Evolutionary conservation across 305 asterid genomes (phyloP).

Genomic region (Euphrasia arctica): DNA sequence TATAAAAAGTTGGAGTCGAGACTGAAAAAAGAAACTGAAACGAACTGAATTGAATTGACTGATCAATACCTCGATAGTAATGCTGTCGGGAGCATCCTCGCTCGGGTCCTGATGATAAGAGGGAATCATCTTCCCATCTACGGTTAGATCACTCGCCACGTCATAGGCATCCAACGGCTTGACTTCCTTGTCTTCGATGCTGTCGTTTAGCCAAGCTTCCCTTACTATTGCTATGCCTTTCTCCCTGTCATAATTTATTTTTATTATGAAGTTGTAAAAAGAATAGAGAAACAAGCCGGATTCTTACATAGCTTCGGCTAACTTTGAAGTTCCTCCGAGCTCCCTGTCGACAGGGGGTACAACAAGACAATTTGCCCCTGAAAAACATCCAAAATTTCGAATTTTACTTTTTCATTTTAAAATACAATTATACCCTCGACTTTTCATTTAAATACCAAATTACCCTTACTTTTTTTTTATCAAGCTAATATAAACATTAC

Average conservation of each 20-base stretch:
- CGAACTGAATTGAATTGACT: neutral
- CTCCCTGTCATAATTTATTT: neutral
- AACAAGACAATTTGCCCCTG: conserved; percentile 74
- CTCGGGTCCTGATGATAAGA: conserved; percentile 51
- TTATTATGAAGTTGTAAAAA: no score
- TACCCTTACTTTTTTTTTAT: no score
- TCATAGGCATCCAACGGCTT: conserved; percentile 61
- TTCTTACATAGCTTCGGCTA: conserved; percentile 80
- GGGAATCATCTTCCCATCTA: conserved; percentile 58
- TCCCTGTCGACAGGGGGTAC: conserved; percentile 74
- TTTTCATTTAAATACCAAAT: no score
- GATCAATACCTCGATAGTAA: conserved; percentile 56
- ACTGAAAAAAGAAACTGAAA: neutral
- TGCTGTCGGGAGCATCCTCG: conserved; percentile 65
- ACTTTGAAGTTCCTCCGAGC: conserved; percentile 72
- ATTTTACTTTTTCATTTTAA: no score
- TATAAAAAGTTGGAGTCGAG: neutral
- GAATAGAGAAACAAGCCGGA: no score
- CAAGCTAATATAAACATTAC: no score
- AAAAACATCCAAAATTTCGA: neutral
- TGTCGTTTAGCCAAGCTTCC: conserved; percentile 76
- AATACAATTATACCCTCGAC: no score
- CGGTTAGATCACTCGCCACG: conserved; percentile 56
- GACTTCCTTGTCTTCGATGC: conserved; percentile 50
- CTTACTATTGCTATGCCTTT: conserved; percentile 62